phyloP scores from a whole-genome alignment of 192 early-diverging fungal species.

The Coemansia aciculifera region DNA sequence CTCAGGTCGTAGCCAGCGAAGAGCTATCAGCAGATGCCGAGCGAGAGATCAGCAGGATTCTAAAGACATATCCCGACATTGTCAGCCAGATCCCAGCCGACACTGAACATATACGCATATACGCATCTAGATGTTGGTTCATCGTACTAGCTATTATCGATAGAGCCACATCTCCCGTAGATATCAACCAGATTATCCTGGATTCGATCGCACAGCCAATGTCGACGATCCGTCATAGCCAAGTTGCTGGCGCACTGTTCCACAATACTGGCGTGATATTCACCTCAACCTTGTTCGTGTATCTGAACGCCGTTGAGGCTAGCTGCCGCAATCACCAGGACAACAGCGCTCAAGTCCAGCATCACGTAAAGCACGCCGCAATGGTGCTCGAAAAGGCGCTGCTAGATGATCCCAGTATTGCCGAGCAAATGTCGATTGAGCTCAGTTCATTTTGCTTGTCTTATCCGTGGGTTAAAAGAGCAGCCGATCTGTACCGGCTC shows the following conservation, averaged over 20 bases:
- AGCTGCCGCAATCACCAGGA: conserved; percentile 30
- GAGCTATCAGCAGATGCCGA: conserved; percentile 1
- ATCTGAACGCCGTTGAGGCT: conserved; percentile 47
- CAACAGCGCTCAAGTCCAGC: conserved; percentile 15
- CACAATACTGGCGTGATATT: conserved; percentile 10
- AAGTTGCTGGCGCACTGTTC: conserved; percentile 29
- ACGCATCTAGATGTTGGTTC: conserved; percentile 32
- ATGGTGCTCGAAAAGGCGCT: conserved; percentile 31
- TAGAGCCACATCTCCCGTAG: neutral
- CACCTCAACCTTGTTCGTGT: conserved; percentile 27
- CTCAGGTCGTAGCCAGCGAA: conserved; percentile 3
- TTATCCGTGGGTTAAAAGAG: conserved; percentile 42
- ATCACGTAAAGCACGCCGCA: conserved; percentile 34
- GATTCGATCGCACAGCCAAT: conserved; percentile 32
- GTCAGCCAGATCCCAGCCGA: conserved; percentile 11
- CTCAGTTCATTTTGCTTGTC: conserved; percentile 48
- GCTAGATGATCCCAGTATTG: conserved; percentile 20
- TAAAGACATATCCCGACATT: conserved; percentile 26
- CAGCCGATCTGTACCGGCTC: conserved; percentile 41
- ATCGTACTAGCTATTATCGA: conserved; percentile 18
- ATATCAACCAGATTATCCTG: conserved; percentile 22
- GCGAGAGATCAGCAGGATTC: neutral
- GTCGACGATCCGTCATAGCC: conserved; percentile 27
- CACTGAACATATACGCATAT: conserved; percentile 22
- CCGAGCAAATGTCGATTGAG: conserved; percentile 34